Evolutionary conservation across 805 yeast genomes (phyloP).

Genomic region (Barnettozyma botsteinii): DNA sequence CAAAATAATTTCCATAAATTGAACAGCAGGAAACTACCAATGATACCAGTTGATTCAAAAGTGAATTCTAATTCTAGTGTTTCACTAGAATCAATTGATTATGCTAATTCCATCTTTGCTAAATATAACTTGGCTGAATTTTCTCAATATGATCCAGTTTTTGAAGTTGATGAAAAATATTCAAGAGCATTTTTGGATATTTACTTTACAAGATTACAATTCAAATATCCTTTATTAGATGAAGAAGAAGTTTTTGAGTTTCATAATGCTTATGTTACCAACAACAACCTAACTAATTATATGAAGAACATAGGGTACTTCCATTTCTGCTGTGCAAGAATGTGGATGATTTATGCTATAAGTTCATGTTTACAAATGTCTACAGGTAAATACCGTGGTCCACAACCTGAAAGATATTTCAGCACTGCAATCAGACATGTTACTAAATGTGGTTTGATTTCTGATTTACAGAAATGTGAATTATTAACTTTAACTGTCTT

Average conservation of each 20-base stretch:
- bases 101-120: slow-evolving; percentile 36
- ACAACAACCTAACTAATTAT: slow-evolving; percentile 27
- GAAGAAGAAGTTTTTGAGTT: slow-evolving; percentile 46
- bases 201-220: slow-evolving; percentile 50
- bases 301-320: slow-evolving; percentile 38
- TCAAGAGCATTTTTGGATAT: slow-evolving; percentile 47
- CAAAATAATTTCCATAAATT: slow-evolving; percentile 11
- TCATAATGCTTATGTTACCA: slow-evolving; percentile 42
- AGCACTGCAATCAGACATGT: slow-evolving; percentile 55
- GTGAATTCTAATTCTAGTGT: slow-evolving; percentile 4
- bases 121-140: slow-evolving; percentile 44
- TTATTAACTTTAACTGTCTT: slow-evolving; percentile 46
- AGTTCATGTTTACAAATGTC: slow-evolving; percentile 48
- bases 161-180: slow-evolving; percentile 43
- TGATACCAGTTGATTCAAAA: slow-evolving; percentile 5
- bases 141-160: slow-evolving; percentile 42
- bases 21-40: slow-evolving; percentile 6
- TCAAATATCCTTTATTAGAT: slow-evolving; percentile 50
- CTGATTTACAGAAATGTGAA: slow-evolving; percentile 44
- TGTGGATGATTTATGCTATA: slow-evolving; percentile 50
- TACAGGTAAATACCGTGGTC: slow-evolving; percentile 50
- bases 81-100: slow-evolving; percentile 33
- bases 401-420: slow-evolving; percentile 50
- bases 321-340: slow-evolving; percentile 49
- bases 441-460: slow-evolving; percentile 36